Evolutionary conservation across 495 filamentous ascomycete genomes (phyloP), one percentile per base, ranked within the genome.

Genomic region (Aspergillus homomorphus): DNA sequence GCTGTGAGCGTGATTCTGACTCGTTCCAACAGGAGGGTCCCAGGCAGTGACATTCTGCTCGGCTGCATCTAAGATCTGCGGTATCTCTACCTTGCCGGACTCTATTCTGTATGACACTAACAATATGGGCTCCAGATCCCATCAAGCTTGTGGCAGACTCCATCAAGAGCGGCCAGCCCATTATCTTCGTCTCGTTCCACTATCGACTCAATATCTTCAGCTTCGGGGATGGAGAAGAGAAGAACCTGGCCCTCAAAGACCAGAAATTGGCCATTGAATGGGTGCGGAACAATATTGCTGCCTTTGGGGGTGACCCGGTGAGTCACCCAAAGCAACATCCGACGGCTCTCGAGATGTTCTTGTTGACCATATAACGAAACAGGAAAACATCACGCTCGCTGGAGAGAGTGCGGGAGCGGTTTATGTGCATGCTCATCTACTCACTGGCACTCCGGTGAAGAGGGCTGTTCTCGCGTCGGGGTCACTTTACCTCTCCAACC

Each of bases 141-240:
- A 69, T 63, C 28, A 69, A 68, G 41, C 56, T 76, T 28, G 69
- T 76, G 16, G 64, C 67, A 0, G 73, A 74, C 24, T 74, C 73
- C 0, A 67, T 74, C 28, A 65, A 64, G 43, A 46, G 62, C 3
- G 64, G 58, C 18, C 76, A 84, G 51, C 72, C 75, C 38, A 74
- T 86, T 23, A 74, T 89, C 20, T 80, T 88, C 54, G 82, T 88
- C 15, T 74, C 76, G 5, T 77, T 87, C 67, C 87, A 87, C 68
- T 87, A 88, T 65, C 84, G 86, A 6, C 60, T 87, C 52, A 85
- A 86, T 65, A 81, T 89, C 57, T 85, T 87, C 61, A 81, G 83
- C 21, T 87, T 83, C 48, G 82, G 84, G 21, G 77, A 82, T 58
- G 81, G 77, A 7, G 69, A 66, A 21, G 71, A 75, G 57, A 76